Evolutionary conservation across 2,329 filamentous ascomycete genomes (phyloP), one percentile per base, ranked within the genome.

Genomic region (Ceratocystis variospora): DNA sequence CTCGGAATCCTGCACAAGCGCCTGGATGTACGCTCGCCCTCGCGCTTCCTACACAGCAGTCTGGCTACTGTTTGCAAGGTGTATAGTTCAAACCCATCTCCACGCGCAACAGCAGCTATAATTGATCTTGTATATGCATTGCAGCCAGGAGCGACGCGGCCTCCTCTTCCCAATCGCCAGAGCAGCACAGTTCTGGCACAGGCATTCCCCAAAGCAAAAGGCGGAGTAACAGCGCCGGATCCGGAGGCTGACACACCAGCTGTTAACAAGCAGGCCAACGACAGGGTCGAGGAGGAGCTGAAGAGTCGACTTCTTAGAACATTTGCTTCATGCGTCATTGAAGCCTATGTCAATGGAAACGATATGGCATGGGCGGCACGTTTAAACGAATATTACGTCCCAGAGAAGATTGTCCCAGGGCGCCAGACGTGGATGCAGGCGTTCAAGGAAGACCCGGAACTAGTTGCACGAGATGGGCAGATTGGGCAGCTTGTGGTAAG

Each of bases 11-110:
- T 93, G 12, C 88, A 92, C 74, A 82, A 81, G 65, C 81, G 89
- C 68, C 85, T 94, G 72, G 86, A 87, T 75, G 89, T 89, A 5
- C 89, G 87, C 73, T 85, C 85, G 69, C 89, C 89, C 1, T 91
- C 88, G 61, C 82, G 88, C 44, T 94, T 93, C 74, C 79, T 94
- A 22, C 88, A 87, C 63, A 85, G 86, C 0, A 88, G 87, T n/a
- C 78, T 94, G 17, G 84, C 88, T 69, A 87, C 88, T 31, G 83
- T 92, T 61, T 80, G 87, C 65, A 79, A 81, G 66, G 83, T 83
- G 57, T 92, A 89, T 74, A 79, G 79, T 72, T 83, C 77, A 69
- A 83, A 79, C 7, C 83, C 86, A 69, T 86, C 87, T 71, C 85
- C 87, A 72, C 59, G 64, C 19, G 63, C 67, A 10, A 87, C 88